phyloP scores from a whole-genome alignment of 768 basidiomycete species.

The Chlorophyllum brunneum region DNA sequence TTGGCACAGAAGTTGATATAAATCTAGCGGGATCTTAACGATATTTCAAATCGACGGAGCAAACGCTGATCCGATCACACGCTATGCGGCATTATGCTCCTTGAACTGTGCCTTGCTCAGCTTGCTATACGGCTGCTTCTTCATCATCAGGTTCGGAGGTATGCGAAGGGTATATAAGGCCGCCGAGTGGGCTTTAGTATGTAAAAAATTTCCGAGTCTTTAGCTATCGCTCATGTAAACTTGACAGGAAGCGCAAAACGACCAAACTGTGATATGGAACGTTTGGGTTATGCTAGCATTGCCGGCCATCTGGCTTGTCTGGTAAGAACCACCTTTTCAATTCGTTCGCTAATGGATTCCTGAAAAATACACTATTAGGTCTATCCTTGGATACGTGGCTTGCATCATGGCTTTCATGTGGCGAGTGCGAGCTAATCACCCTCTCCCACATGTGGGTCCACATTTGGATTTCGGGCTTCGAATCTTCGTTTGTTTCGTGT shows the following conservation, averaged over 20 bases:
- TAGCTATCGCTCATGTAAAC: background rate
- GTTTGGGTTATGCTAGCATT: constrained; percentile 39
- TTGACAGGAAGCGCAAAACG: constrained; percentile 44
- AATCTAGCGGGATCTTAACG: constrained; percentile 26
- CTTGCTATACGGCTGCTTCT: constrained; percentile 57
- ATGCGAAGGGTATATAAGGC: constrained; percentile 63
- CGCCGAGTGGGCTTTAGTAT: constrained; percentile 55
- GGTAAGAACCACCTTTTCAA: constrained; percentile 8
- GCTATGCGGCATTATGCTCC: constrained; percentile 51
- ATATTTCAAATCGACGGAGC: constrained; percentile 32
- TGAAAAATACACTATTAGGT: constrained; percentile 16
- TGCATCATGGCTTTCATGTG: constrained; percentile 25
- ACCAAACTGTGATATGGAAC: constrained; percentile 42
- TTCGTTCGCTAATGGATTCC: background rate
- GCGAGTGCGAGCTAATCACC: constrained; percentile 11
- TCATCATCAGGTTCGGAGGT: constrained; percentile 57
- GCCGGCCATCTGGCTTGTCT: constrained; percentile 14
- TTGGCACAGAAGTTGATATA: background rate
- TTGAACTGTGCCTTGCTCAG: constrained; percentile 57
- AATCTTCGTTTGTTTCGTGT: constrained; percentile 42
- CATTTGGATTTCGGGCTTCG: constrained; percentile 20
- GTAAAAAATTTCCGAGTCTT: background rate
- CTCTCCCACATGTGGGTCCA: background rate
- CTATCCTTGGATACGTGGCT: constrained; percentile 22
- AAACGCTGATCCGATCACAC: constrained; percentile 44